phyloP scores from a whole-genome alignment of 306 rosid genomes.

The Macrotyloma uniflorum region DNA sequence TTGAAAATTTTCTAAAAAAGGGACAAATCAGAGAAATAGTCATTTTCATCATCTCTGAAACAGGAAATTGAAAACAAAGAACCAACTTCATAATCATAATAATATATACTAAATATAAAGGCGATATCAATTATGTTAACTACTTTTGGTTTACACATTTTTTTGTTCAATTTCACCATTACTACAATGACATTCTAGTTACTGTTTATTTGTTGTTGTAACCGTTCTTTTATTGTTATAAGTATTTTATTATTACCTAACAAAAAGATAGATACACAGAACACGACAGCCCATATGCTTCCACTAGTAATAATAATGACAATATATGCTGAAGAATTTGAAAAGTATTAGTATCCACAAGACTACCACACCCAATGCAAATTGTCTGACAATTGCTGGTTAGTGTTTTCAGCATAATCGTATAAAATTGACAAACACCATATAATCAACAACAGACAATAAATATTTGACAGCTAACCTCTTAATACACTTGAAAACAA shows the following conservation, averaged over 20 bases:
- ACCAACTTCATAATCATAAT: background rate
- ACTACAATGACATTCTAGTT: no score
- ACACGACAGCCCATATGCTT: no score
- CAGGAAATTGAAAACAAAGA: slow-evolving; percentile 8
- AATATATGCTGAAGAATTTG: no score
- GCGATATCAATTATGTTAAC: no score
- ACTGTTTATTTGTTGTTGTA: no score
- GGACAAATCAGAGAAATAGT: slow-evolving; percentile 10
- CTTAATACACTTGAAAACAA: background rate
- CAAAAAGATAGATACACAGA: no score
- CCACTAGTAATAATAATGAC: no score
- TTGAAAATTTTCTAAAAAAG: slow-evolving; percentile 13
- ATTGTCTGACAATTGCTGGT: background rate
- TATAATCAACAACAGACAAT: background rate
- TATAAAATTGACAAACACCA: background rate
- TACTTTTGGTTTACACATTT: no score
- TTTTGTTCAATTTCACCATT: no score
- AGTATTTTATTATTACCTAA: no score
- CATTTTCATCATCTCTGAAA: background rate
- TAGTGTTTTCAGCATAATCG: background rate
- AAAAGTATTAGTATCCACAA: background rate
- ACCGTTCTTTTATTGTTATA: no score
- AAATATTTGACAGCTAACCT: background rate
- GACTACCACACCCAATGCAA: background rate
- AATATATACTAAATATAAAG: no score